A percentile compares a stretch with the other conserved stretches of the same genome.
phyloP scores from a whole-genome alignment of 345 rosid species.

The Sonneratia caseolaris region DNA sequence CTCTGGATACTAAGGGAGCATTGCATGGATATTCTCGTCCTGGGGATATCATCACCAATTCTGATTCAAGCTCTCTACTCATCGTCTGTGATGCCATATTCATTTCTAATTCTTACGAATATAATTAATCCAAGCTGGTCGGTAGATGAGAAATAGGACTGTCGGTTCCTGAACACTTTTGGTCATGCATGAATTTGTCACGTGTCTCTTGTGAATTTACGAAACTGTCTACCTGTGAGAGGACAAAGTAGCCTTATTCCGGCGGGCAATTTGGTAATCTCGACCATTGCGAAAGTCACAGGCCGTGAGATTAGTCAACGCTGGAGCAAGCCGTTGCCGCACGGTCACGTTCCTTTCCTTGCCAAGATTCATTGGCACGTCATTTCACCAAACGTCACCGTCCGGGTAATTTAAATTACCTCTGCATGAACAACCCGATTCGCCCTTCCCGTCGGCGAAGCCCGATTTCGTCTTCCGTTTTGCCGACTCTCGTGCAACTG shows the following conservation, averaged over 20 bases:
- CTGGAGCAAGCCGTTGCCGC: background rate
- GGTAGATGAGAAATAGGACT: too few species aligned
- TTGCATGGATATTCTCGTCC: too few species aligned
- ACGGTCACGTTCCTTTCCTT: background rate
- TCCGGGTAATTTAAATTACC: conserved; percentile 15
- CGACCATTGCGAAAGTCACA: background rate
- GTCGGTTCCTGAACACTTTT: too few species aligned
- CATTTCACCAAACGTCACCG: conserved; percentile 20
- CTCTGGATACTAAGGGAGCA: too few species aligned
- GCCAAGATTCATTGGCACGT: conserved; percentile 7
- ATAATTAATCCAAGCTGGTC: too few species aligned
- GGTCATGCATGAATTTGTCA: too few species aligned
- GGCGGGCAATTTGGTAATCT: background rate
- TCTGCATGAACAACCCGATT: conserved; percentile 43
- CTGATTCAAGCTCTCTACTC: too few species aligned
- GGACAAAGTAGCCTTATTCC: background rate
- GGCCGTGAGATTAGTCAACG: conserved; percentile 14
- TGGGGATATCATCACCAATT: too few species aligned
- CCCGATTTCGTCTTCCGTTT: conserved; percentile 3
- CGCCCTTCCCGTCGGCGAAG: conserved; percentile 30
- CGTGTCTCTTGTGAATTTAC: background rate
- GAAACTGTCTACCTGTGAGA: background rate
- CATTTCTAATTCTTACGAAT: too few species aligned
- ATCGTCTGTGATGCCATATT: too few species aligned
- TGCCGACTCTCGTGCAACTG: too few species aligned